These are phyloP conservation scores for Ricinus communis DNA, from an alignment of 345 rosid species.

Conservation along the genomic window DNA sequence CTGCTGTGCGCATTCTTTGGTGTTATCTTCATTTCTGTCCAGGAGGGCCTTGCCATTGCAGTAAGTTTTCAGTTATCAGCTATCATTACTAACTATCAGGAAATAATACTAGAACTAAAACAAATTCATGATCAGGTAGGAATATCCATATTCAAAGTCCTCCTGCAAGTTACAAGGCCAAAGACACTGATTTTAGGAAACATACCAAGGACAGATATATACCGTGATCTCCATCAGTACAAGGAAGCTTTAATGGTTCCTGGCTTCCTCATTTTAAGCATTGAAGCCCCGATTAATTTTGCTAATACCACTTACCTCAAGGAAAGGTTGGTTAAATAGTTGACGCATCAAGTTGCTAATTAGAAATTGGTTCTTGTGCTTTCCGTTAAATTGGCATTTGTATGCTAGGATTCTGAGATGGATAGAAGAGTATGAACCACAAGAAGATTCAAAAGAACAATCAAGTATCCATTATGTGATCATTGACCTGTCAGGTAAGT, in stretches of 20 bases:
- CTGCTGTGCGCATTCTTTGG: conserved; percentile 81
- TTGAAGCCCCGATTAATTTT: conserved; percentile 84
- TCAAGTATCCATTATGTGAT: conserved; percentile 57
- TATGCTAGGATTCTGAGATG: conserved; percentile 63
- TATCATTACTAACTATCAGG: neutral
- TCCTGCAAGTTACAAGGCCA: conserved; percentile 82
- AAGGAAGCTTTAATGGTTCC: conserved; percentile 66
- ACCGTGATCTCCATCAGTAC: conserved; percentile 69
- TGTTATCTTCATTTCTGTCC: conserved; percentile 78
- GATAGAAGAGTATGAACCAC: conserved; percentile 72
- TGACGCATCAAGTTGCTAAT: neutral
- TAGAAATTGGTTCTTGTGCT: neutral
- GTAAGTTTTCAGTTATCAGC: conserved; percentile 39
- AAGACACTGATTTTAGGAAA: conserved; percentile 75
- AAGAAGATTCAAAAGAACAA: conserved; percentile 50
- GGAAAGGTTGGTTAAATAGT: conserved; percentile 51
- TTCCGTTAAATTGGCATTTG: neutral
- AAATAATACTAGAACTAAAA: neutral
- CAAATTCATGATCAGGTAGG: conserved; percentile 50
- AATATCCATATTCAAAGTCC: conserved; percentile 76
- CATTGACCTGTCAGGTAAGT: conserved; percentile 72
- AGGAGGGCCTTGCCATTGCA: conserved; percentile 81
- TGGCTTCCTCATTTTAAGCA: conserved; percentile 72
- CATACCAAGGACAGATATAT: conserved; percentile 73
- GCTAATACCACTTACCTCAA: conserved; percentile 82